These are phyloP conservation scores for Leccinum olivaceopallidum DNA, from an alignment of 768 basidiomycete species.

Conservation along the genomic window DNA sequence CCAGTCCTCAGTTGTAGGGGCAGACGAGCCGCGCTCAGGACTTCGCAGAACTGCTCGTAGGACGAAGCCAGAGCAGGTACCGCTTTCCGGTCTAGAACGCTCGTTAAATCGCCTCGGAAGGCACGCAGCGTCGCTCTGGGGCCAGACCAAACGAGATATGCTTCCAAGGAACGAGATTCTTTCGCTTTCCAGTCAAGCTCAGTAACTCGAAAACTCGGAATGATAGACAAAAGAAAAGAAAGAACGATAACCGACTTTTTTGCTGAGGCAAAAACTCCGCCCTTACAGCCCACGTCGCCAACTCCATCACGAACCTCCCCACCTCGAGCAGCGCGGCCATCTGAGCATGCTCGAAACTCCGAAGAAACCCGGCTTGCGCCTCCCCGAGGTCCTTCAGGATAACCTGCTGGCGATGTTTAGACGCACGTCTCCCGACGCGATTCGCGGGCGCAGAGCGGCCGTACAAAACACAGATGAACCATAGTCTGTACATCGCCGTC, in stretches of 20 bases:
- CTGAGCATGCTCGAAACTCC: background rate
- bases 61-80: conserved; percentile 4
- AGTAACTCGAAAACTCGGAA: background rate
- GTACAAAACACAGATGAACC: background rate
- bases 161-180: conserved; percentile 2
- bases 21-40: background rate
- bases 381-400: background rate
- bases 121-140: conserved; percentile 11
- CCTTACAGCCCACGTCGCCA: background rate
- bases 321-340: background rate
- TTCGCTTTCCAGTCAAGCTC: background rate
- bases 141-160: conserved; percentile 17
- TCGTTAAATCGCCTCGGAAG: conserved; percentile 11
- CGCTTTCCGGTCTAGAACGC: conserved; percentile 9
- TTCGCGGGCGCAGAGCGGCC: background rate
- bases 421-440: background rate
- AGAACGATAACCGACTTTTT: background rate
- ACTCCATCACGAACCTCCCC: background rate
- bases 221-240: background rate
- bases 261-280: background rate
- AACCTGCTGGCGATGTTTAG: background rate
- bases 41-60: conserved; percentile 14
- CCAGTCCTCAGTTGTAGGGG: background rate
- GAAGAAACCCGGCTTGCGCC: background rate
- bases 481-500: background rate